These are phyloP conservation scores for Steccherinum ochraceum DNA, from an alignment of 768 basidiomycete species.

Conservation along the genomic window DNA sequence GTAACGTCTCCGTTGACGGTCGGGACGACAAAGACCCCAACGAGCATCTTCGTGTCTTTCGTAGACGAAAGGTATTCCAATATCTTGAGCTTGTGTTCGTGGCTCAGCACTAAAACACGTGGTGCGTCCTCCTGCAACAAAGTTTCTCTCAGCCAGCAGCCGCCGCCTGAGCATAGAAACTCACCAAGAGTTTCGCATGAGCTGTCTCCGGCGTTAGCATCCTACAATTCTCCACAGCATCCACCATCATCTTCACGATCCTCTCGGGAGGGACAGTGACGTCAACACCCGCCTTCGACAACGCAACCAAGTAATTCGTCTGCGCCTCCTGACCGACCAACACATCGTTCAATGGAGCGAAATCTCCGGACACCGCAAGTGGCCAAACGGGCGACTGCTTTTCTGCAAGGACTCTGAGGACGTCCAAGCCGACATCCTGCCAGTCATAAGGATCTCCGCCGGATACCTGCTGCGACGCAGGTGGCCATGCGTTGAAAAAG, in stretches of 20 bases:
- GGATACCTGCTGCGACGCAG: constrained; percentile 3
- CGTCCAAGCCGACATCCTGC: background rate
- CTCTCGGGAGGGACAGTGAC: constrained; percentile 31
- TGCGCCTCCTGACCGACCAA: background rate
- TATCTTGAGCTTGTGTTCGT: background rate
- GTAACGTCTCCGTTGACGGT: background rate
- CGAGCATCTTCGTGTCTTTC: background rate
- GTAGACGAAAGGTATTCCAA: background rate
- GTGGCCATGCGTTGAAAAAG: constrained; percentile 36
- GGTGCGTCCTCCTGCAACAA: background rate
- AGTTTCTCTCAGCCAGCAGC: too few relatives aligned
- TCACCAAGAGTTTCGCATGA: constrained; percentile 25
- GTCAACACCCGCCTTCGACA: constrained; percentile 23
- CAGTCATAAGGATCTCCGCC: background rate
- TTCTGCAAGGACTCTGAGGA: background rate
- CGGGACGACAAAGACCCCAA: background rate
- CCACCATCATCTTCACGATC: constrained; percentile 20
- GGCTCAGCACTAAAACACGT: background rate
- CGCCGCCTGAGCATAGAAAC: constrained; percentile 11
- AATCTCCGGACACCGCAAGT: background rate
- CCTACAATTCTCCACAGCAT: background rate
- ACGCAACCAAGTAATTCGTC: background rate
- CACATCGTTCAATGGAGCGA: background rate
- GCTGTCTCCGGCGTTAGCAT: constrained; percentile 25
- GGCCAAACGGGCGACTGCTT: background rate